phyloP scores from a whole-genome alignment of 129 eudicot species.

The Ambrosia trifida region DNA sequence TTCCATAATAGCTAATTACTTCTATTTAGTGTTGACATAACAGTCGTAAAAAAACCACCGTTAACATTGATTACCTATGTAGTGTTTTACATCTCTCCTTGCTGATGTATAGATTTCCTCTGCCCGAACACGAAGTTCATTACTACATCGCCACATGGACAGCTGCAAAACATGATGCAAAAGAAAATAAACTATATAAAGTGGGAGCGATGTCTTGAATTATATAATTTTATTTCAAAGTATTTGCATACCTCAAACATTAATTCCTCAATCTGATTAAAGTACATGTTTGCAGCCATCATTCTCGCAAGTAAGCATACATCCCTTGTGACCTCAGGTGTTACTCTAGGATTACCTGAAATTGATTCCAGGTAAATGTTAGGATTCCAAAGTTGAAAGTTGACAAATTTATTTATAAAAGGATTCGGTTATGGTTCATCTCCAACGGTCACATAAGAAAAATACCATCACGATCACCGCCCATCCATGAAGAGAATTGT shows the following conservation, averaged over 20 bases:
- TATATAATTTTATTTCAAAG: not conserved
- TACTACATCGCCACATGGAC: conserved; percentile 98
- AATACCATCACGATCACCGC: conserved; percentile 98
- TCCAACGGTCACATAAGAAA: not conserved
- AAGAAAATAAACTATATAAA: conserved; percentile 28
- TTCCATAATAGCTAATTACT: conserved; percentile 6
- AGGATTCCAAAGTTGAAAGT: not conserved
- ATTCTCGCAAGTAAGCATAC: conserved; percentile 95
- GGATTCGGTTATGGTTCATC: not conserved
- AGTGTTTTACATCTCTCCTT: conserved; percentile 91
- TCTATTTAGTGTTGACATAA: not conserved
- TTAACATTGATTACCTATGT: conserved; percentile 54
- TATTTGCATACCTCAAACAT: conserved; percentile 82
- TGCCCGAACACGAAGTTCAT: conserved; percentile 80
- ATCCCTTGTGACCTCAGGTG: conserved; percentile 96
- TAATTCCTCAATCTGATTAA: conserved; percentile 89
- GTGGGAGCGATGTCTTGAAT: not conserved
- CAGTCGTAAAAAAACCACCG: not conserved
- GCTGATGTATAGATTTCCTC: conserved; percentile 71
- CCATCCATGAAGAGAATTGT: conserved; percentile 99
- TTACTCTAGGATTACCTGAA: conserved; percentile 95
- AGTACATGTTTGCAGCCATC: conserved; percentile 98
- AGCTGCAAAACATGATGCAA: conserved; percentile 42
- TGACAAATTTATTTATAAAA: not conserved
- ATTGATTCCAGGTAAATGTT: conserved; percentile 1